Conservation (phyloP, 129 eudicot species). For the Ambrosia artemisiifolia region DNA sequence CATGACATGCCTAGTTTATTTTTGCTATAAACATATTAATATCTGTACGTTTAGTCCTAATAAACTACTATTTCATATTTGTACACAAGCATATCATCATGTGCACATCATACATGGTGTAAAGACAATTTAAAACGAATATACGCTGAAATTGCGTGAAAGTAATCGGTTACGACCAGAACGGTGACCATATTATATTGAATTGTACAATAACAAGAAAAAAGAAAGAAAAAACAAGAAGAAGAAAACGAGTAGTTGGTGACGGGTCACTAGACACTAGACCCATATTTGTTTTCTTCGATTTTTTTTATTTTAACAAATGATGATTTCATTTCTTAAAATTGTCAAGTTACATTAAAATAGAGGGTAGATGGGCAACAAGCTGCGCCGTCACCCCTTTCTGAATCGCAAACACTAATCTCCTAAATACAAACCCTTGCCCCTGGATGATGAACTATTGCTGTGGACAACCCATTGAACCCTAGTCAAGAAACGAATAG, state of each 20-base stretch:
- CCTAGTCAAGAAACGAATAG: too few relatives aligned
- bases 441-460: too few relatives aligned
- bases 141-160: constrained; percentile 9
- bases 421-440: too few relatives aligned
- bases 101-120: not conserved
- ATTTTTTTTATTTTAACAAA: not conserved
- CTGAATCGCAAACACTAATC: too few relatives aligned
- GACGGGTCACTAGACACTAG: constrained; percentile 21
- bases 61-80: not conserved
- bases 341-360: too few relatives aligned
- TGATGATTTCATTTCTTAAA: too few relatives aligned
- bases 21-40: not conserved
- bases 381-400: too few relatives aligned
- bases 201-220: not conserved
- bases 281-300: constrained; percentile 14
- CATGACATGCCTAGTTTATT: not conserved
- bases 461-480: too few relatives aligned
- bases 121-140: not conserved
- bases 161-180: not conserved
- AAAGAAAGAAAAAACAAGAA: not conserved
- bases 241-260: constrained; percentile 17
- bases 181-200: not conserved
- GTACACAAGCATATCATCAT: constrained; percentile 5
- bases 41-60: not conserved
- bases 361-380: too few relatives aligned